Percentiles rank a stretch among this genome's conserved stretches.
These are phyloP conservation scores for Noccaea bulbosa DNA, from an alignment of 345 rosid species.

Conservation along the genomic window DNA sequence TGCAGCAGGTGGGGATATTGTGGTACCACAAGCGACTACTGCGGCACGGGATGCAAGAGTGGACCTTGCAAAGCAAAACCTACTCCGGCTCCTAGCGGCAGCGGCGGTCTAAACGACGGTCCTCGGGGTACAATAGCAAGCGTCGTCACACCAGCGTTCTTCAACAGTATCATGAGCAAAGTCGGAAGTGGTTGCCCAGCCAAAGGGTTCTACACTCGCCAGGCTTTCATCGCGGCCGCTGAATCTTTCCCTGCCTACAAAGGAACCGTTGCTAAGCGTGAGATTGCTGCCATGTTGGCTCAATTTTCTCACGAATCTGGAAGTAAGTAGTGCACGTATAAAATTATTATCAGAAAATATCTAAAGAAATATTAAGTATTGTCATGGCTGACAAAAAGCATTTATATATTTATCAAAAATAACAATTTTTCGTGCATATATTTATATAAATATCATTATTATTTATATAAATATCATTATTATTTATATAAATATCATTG, in stretches of 20 bases:
- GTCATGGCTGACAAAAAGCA: no score
- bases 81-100: constrained; percentile 35
- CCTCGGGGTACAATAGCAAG: constrained; percentile 46
- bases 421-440: neutral
- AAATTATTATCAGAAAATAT: neutral
- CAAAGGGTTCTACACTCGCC: constrained; percentile 55
- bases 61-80: constrained; percentile 43
- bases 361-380: neutral
- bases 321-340: constrained; percentile 47
- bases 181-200: constrained; percentile 50
- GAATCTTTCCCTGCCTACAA: constrained; percentile 41
- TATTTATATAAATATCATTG: no score
- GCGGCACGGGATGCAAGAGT: constrained; percentile 43
- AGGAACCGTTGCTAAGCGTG: constrained; percentile 54
- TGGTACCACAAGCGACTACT: constrained; percentile 40
- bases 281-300: constrained; percentile 60
- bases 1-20: constrained; percentile 46
- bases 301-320: constrained; percentile 59
- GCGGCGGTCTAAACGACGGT: constrained; percentile 38
- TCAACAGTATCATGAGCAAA: constrained; percentile 49
- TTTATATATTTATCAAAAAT: neutral
- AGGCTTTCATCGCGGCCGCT: constrained; percentile 42
- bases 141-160: constrained; percentile 53
- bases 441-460: neutral
- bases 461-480: neutral